Evolutionary conservation across 2,329 filamentous ascomycete genomes (phyloP).

Genomic region (Monilinia fructicola): DNA sequence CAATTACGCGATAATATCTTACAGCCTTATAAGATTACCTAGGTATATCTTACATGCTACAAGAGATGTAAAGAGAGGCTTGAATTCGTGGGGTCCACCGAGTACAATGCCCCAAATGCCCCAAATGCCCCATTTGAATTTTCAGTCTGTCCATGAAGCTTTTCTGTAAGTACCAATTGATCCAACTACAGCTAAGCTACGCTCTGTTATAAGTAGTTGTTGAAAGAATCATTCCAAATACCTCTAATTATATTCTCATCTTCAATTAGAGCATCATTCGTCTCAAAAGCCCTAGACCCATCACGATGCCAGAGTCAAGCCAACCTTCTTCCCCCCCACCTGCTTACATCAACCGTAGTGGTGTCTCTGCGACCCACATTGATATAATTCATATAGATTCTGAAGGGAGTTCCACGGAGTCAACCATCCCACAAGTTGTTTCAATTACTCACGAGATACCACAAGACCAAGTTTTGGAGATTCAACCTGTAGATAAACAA

Average conservation of each 20-base stretch:
- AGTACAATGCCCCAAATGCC: conserved; percentile 1
- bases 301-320: not conserved
- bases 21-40: not conserved
- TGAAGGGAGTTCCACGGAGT: not conserved
- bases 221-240: not conserved
- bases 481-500: not conserved
- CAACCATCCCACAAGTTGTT: not conserved
- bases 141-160: not conserved
- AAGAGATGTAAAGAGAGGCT: too few relatives aligned
- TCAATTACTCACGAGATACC: not conserved
- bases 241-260: not conserved
- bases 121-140: not conserved
- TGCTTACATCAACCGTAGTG: not conserved
- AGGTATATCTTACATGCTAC: not conserved
- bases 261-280: not conserved
- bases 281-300: too few relatives aligned
- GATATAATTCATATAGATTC: too few relatives aligned
- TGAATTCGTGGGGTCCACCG: not conserved
- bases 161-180: too few relatives aligned
- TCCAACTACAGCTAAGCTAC: too few relatives aligned
- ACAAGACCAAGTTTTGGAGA: not conserved
- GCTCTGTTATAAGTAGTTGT: not conserved
- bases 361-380: not conserved
- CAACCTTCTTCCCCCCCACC: not conserved
- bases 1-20: not conserved